phyloP scores from a whole-genome alignment of 306 rosid species.

The Lathyrus aphaca region DNA sequence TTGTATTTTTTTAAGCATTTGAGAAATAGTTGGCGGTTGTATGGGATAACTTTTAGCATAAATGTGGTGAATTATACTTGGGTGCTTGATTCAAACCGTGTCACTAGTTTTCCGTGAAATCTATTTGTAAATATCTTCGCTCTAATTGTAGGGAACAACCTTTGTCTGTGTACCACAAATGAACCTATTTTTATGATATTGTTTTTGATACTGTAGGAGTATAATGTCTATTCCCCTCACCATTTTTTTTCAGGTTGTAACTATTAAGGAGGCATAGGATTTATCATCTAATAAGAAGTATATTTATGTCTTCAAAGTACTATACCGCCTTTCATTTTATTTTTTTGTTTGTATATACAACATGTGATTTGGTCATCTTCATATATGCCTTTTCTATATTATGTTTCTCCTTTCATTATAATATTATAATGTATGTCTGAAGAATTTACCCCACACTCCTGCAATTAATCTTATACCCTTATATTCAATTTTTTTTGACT shows the following conservation, averaged over 20 bases:
- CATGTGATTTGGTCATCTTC: conserved; percentile 29
- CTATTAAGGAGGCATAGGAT: conserved; percentile 91
- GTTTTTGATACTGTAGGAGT: conserved; percentile 9
- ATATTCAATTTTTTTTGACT: too few relatives aligned
- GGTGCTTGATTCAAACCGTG: conserved; percentile 17
- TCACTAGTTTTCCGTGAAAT: conserved; percentile 9
- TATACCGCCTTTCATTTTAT: conserved; percentile 43
- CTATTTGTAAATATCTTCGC: conserved; percentile 28
- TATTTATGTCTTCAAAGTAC: conserved; percentile 94
- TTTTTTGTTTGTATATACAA: conserved; percentile 1
- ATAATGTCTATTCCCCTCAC: conserved; percentile 27
- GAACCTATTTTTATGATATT: conserved; percentile 45
- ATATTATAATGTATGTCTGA: too few relatives aligned
- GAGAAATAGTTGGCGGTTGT: conserved; percentile 12
- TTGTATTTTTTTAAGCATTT: not conserved
- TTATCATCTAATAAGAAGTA: conserved; percentile 75
- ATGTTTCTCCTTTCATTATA: conserved; percentile 23
- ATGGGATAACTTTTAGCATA: conserved; percentile 24
- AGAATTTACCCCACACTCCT: too few relatives aligned
- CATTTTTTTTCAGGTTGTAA: conserved; percentile 69
- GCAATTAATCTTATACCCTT: too few relatives aligned
- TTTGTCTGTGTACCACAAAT: conserved; percentile 81
- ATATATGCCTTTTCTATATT: conserved; percentile 11
- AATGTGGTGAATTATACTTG: conserved; percentile 16
- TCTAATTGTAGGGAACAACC: conserved; percentile 71